These are phyloP conservation scores for Cutaneotrichosporon sp. DNA, from an alignment of 1,284 basidiomycete species.

Conservation along the genomic window DNA sequence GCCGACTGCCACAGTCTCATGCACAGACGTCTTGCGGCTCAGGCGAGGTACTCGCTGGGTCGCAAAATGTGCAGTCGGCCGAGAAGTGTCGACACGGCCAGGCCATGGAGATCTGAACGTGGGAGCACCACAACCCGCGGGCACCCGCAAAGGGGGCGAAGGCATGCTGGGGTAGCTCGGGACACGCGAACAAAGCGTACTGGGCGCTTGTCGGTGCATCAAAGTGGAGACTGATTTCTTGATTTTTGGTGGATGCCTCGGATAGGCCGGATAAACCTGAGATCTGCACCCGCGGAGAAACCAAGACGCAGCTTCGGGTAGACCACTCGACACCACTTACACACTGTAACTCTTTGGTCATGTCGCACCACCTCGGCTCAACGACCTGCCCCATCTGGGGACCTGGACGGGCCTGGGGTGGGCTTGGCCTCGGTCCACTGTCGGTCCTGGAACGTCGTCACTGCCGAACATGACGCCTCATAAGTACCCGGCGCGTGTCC, in stretches of 20 bases:
- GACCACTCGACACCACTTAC: neutral
- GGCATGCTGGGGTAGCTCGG: no score
- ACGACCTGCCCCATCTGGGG: no score
- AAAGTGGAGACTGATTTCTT: slow-evolving; percentile 2
- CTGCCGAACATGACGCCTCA: neutral
- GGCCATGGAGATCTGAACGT: no score
- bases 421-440: neutral
- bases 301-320: neutral
- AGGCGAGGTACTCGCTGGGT: neutral
- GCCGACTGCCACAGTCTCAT: no score
- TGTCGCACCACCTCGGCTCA: neutral
- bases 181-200: no score
- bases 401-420: neutral
- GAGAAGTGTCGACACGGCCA: neutral
- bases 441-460: neutral
- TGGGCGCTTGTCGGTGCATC: no score
- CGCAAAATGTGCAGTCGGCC: neutral
- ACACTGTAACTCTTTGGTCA: no score
- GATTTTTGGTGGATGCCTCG: neutral
- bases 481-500: neutral
- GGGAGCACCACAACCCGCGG: no score
- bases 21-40: neutral
- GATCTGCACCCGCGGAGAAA: neutral
- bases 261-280: neutral
- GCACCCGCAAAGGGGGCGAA: no score